Conservation (phyloP, 2,329 filamentous ascomycete genomes). For the Sporothrix inflata region DNA sequence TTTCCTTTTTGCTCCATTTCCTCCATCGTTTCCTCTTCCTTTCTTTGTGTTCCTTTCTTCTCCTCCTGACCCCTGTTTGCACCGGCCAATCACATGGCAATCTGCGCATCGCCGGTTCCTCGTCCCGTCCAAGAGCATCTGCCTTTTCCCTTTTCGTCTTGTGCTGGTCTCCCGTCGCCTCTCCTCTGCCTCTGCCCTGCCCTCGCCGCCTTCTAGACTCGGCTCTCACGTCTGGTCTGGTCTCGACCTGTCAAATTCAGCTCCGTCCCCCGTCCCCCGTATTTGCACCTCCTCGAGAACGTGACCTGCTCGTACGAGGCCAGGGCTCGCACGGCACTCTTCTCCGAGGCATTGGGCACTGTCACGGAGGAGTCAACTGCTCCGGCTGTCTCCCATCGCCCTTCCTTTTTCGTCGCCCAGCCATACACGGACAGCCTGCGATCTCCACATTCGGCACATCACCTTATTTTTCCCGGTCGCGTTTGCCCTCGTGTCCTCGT, state of each 20-base stretch:
- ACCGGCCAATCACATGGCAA: conserved; percentile 5
- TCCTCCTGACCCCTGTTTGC: not conserved
- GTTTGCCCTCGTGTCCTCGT: conserved; percentile 3
- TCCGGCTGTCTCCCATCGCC: not conserved
- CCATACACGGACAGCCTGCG: too few relatives aligned
- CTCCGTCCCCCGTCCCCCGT: not conserved
- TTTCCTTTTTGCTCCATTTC: not conserved
- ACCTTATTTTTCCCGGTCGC: conserved; percentile 14
- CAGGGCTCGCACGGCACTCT: not conserved
- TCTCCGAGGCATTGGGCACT: not conserved
- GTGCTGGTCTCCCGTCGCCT: too few relatives aligned
- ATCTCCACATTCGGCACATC: not conserved
- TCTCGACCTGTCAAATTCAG: not conserved
- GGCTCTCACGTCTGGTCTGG: not conserved
- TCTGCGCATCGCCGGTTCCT: conserved; percentile 15
- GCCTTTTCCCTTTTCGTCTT: conserved; percentile 8
- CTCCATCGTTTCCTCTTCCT: not conserved
- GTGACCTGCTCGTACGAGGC: not conserved
- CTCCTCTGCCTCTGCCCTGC: not conserved
- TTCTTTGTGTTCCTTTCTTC: not conserved
- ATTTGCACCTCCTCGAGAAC: not conserved
- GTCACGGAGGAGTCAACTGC: not conserved
- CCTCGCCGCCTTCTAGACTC: not conserved
- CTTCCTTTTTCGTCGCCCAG: not conserved
- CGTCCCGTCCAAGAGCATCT: conserved; percentile 8